Conservation (phyloP, 2,329 filamentous ascomycete species). For the Lecanicillium sp. region DNA sequence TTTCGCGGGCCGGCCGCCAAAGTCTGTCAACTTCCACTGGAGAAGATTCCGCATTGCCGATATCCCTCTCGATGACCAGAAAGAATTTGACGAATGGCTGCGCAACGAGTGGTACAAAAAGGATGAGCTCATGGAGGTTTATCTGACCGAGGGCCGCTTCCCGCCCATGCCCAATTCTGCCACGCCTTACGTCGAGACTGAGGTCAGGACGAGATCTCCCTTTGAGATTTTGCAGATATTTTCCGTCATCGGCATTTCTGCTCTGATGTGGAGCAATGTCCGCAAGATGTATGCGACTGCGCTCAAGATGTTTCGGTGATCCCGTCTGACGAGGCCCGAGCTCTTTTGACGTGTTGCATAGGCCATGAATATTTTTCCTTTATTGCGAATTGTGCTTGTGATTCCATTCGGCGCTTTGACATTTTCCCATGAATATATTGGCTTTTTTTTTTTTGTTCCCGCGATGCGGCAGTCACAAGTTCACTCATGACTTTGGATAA, state of each 20-base stretch:
- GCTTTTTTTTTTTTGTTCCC: background rate
- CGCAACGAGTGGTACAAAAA: constrained; percentile 87
- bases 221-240: constrained; percentile 54
- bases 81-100: constrained; percentile 79
- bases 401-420: background rate
- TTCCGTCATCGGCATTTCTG: constrained; percentile 40
- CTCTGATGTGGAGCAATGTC: constrained; percentile 36
- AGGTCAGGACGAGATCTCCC: constrained; percentile 47
- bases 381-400: background rate
- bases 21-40: constrained; percentile 97
- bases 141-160: constrained; percentile 70
- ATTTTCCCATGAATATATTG: too few species aligned
- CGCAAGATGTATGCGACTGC: constrained; percentile 20
- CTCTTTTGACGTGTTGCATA: background rate
- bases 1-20: constrained; percentile 81
- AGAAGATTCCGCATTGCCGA: constrained; percentile 73
- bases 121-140: constrained; percentile 81
- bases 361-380: too few species aligned
- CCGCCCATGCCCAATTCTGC: constrained; percentile 57
- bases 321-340: background rate
- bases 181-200: constrained; percentile 49
- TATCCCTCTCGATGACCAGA: constrained; percentile 70
- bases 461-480: background rate
- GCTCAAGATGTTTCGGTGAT: constrained; percentile 5
- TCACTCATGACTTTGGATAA: background rate